These are phyloP conservation scores for Diaporthe ampelina DNA, from an alignment of 2,329 filamentous ascomycete species.

Conservation along the genomic window DNA sequence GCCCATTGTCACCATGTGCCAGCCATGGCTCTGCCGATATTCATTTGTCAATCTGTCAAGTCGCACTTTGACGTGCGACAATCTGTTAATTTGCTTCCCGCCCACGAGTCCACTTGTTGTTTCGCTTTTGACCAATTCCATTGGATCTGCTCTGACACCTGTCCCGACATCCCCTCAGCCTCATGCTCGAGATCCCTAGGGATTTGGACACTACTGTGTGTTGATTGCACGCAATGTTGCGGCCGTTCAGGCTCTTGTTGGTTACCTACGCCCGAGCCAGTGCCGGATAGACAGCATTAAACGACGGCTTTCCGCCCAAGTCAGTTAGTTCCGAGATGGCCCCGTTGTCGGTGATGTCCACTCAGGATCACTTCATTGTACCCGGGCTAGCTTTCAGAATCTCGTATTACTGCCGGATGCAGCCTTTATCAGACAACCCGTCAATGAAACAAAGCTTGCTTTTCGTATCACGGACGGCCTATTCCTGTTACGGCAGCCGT, in stretches of 20 bases:
- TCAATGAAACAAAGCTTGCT: slow-evolving; percentile 22
- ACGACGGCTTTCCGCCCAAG: too few species aligned
- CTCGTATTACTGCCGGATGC: slow-evolving; percentile 28
- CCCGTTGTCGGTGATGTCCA: not conserved
- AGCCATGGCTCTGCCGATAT: not conserved
- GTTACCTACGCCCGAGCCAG: not conserved
- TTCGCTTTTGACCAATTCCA: slow-evolving; percentile 10
- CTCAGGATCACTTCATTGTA: not conserved
- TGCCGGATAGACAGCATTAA: not conserved
- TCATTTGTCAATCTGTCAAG: slow-evolving; percentile 1
- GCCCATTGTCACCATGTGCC: not conserved
- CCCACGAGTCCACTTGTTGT: slow-evolving; percentile 15
- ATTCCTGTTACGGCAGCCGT: not conserved
- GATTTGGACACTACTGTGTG: not conserved
- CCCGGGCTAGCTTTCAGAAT: slow-evolving; percentile 8
- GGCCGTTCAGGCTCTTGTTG: not conserved
- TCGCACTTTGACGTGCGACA: slow-evolving; percentile 7
- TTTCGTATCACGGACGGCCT: slow-evolving; percentile 15
- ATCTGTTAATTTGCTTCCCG: slow-evolving; percentile 19
- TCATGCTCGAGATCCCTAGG: not conserved
- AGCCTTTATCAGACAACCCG: slow-evolving; percentile 9
- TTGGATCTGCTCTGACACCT: slow-evolving; percentile 20
- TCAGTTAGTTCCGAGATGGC: too few species aligned
- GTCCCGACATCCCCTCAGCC: not conserved
- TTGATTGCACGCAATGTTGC: not conserved